phyloP scores from a whole-genome alignment of 2,329 filamentous ascomycete genomes.

The Metarhizium brunneum region DNA sequence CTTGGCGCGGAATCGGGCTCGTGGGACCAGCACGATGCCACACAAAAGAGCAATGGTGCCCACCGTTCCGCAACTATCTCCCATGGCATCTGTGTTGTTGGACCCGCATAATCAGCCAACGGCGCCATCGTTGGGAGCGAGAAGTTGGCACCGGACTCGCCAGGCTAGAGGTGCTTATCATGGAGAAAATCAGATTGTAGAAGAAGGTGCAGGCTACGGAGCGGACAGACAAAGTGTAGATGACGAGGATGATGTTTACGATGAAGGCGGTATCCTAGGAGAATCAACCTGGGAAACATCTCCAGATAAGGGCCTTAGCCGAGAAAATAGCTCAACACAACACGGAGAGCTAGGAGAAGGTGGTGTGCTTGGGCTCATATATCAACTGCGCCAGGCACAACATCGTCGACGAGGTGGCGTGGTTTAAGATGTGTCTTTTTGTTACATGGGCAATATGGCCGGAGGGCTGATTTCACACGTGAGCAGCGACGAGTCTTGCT shows the following conservation, averaged over 20 bases:
- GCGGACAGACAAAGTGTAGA: slow-evolving; percentile 31
- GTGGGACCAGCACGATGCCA: background rate
- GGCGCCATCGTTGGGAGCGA: slow-evolving; percentile 32
- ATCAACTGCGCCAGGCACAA: slow-evolving; percentile 49
- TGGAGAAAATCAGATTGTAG: slow-evolving; percentile 41
- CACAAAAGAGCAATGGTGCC: slow-evolving; percentile 19
- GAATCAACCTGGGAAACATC: slow-evolving; percentile 53
- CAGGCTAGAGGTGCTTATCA: slow-evolving; percentile 35
- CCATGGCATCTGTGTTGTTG: slow-evolving; percentile 63
- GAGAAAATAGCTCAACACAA: slow-evolving; percentile 40
- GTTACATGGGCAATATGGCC: background rate
- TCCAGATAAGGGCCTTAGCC: slow-evolving; percentile 38
- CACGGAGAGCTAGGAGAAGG: slow-evolving; percentile 41
- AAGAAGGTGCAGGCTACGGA: slow-evolving; percentile 44
- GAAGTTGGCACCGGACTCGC: slow-evolving; percentile 38
- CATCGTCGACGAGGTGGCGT: slow-evolving; percentile 38
- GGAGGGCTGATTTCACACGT: background rate
- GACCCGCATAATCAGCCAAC: slow-evolving; percentile 68
- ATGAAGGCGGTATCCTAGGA: slow-evolving; percentile 40
- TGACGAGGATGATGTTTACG: slow-evolving; percentile 45
- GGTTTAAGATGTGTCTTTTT: slow-evolving; percentile 8
- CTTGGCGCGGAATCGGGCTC: slow-evolving; percentile 30
- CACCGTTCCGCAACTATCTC: slow-evolving; percentile 44
- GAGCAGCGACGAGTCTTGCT: no score
- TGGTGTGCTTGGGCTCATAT: slow-evolving; percentile 48